Base-by-base conservation (phyloP, 495 filamentous ascomycete genomes). In the Talaromyces nanjingensis region DNA sequence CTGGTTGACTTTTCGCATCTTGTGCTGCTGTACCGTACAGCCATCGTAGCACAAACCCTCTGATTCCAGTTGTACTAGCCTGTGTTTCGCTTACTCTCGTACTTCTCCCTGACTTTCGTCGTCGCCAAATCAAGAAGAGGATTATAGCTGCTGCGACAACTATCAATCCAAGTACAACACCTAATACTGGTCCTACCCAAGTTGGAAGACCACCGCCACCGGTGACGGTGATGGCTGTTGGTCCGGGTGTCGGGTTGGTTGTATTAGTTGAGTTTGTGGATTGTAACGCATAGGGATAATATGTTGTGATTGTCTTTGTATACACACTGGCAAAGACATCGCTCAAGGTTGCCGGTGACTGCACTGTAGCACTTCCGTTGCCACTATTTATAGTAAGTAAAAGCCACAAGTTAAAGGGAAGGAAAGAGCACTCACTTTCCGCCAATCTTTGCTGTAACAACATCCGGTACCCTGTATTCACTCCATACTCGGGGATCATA, bases 161-260 rank as follows among this genome's bases (percentile, higher is more conserved):
- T 34, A 89, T 69, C 2, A 91, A 75, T 8, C 87, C 87, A 1
- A 87, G 73, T 1, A 91, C 79, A 4, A 88, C 86, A 4, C 87
- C 89, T 18, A 92, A 77, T 2, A 91, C 82, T 2, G 87, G 86
- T 0, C 79, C 83, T 1, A 89, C 76, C 75, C 84, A 91, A 0
- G 69, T 71, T 4, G 87, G 87, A 11, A 86, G 75, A 4, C 83
- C 77, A n/a, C 72, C 66, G 34, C 71, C 68, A 4, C 65, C 59
- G 24, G 24, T 42, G 8, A 47, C n/a, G 22, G 31, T 34, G 22
- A 49, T 34, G 31, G 22, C 16, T 20, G 18, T 39, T 16, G 64
- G 29, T 20, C 29, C 57, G 12, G 47, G 42, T 33, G 31, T 60
- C 4, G 59, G 55, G 29, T 27, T 66, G 29, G 63, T 62, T 29